These are phyloP conservation scores for Gossypium mustelinum DNA, from an alignment of 345 rosid genomes.

Conservation along the genomic window DNA sequence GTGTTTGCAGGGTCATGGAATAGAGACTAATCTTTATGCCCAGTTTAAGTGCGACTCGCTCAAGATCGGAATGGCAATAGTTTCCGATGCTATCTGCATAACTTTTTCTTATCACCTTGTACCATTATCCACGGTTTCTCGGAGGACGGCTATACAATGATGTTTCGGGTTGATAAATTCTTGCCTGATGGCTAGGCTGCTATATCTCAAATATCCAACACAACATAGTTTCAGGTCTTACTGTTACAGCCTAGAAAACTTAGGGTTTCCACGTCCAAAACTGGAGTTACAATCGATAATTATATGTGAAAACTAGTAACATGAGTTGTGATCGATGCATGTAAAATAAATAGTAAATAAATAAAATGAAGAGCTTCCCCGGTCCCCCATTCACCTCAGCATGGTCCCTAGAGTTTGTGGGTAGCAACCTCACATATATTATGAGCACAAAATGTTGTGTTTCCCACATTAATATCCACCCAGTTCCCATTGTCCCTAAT, in stretches of 20 bases:
- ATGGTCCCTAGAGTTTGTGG: too few species aligned
- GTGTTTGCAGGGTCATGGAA: conserved; percentile 78
- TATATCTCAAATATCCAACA: too few species aligned
- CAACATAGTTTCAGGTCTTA: too few species aligned
- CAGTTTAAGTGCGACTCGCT: conserved; percentile 94
- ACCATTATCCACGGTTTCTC: conserved; percentile 80
- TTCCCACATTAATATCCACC: too few species aligned
- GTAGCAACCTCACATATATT: too few species aligned
- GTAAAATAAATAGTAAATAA: too few species aligned
- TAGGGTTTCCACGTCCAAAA: neutral
- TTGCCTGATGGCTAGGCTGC: too few species aligned
- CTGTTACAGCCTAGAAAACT: neutral
- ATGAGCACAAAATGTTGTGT: too few species aligned
- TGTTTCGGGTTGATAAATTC: conserved; percentile 29
- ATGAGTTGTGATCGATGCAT: too few species aligned
- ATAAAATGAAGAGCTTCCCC: too few species aligned
- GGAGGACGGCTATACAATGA: conserved; percentile 94
- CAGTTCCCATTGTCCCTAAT: too few species aligned
- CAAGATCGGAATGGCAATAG: conserved; percentile 91
- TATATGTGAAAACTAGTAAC: neutral
- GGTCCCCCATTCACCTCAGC: too few species aligned
- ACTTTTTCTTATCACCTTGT: neutral
- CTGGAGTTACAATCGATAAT: neutral
- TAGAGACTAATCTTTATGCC: conserved; percentile 96
- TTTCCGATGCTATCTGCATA: neutral